Evolutionary conservation across 2,329 filamentous ascomycete genomes (phyloP).

Genomic region (Aspergillus oerlinghausenensis): DNA sequence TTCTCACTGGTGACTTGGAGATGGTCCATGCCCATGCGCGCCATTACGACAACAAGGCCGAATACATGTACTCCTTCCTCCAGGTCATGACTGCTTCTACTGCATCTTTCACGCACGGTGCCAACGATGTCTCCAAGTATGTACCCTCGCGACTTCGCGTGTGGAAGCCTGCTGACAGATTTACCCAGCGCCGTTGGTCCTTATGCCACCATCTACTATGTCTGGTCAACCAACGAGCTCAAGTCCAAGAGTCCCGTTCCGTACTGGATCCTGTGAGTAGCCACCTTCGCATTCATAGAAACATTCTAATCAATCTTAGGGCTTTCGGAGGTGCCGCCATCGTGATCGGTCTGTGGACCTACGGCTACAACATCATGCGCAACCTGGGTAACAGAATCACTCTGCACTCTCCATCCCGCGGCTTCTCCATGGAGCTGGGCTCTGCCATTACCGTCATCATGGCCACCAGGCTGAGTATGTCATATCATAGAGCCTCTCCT

Average conservation of each 20-base stretch:
- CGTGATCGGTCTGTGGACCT: conserved; percentile 16
- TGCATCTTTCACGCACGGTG: conserved; percentile 15
- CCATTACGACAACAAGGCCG: conserved; percentile 14
- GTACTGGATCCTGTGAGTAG: conserved; percentile 15
- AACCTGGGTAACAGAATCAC: conserved; percentile 17
- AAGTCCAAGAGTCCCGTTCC: conserved; percentile 11
- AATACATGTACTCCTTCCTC: conserved; percentile 17
- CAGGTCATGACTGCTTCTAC: conserved; percentile 15
- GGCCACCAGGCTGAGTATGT: conserved; percentile 14
- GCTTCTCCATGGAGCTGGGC: conserved; percentile 17
- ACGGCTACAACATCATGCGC: conserved; percentile 19
- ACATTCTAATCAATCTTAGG: neutral
- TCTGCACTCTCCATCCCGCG: conserved; percentile 15
- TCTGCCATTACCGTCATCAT: conserved; percentile 15
- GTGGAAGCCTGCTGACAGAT: neutral
- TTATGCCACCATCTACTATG: conserved; percentile 16
- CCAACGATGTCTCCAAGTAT: conserved; percentile 18
- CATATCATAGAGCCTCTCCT: neutral
- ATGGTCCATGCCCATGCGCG: conserved; percentile 12
- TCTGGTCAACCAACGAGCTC: conserved; percentile 9
- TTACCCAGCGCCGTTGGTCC: conserved; percentile 12
- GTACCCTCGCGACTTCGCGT: neutral
- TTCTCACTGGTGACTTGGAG: conserved; percentile 14
- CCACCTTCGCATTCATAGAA: neutral
- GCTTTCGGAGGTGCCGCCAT: conserved; percentile 13